Conservation (phyloP, 768 basidiomycete genomes). For the Boletus vinaceobasis region DNA sequence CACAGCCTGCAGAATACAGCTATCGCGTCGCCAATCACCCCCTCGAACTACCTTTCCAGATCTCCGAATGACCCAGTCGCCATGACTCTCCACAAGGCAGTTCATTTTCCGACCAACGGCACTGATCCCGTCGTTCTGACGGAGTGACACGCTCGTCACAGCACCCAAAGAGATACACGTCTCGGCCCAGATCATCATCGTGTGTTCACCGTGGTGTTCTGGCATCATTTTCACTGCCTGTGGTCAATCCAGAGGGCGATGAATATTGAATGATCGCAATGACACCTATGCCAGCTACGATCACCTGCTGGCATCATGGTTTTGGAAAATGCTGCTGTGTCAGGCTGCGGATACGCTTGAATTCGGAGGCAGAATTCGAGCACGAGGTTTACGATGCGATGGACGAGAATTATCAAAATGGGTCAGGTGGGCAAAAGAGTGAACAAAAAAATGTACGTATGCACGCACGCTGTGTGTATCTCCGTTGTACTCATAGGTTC, state of each 20-base stretch:
- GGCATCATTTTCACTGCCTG: slow-evolving; percentile 13
- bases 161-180: slow-evolving; percentile 5
- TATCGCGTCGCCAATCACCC: too few relatives aligned
- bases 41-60: neutral
- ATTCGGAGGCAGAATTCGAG: slow-evolving; percentile 11
- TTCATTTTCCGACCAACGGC: slow-evolving; percentile 6
- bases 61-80: slow-evolving; percentile 3
- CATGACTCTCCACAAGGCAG: slow-evolving; percentile 13
- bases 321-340: slow-evolving; percentile 12
- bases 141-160: slow-evolving; percentile 10
- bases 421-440: slow-evolving; percentile 9
- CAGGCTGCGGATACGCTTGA: slow-evolving; percentile 15
- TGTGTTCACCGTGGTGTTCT: slow-evolving; percentile 9
- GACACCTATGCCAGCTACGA: slow-evolving; percentile 5
- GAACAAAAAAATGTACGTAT: too few relatives aligned
- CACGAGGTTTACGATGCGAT: neutral
- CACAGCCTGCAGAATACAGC: too few relatives aligned
- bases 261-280: slow-evolving; percentile 9
- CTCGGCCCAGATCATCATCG: slow-evolving; percentile 15
- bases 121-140: slow-evolving; percentile 2
- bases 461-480: too few relatives aligned
- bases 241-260: slow-evolving; percentile 15
- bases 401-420: slow-evolving; percentile 5
- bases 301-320: slow-evolving; percentile 13
- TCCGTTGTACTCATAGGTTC: too few relatives aligned